Percentiles rank a stretch among this genome's conserved stretches.
These are phyloP conservation scores for Neospermospora avenae DNA, from an alignment of 2,329 filamentous ascomycete species.

Conservation along the genomic window DNA sequence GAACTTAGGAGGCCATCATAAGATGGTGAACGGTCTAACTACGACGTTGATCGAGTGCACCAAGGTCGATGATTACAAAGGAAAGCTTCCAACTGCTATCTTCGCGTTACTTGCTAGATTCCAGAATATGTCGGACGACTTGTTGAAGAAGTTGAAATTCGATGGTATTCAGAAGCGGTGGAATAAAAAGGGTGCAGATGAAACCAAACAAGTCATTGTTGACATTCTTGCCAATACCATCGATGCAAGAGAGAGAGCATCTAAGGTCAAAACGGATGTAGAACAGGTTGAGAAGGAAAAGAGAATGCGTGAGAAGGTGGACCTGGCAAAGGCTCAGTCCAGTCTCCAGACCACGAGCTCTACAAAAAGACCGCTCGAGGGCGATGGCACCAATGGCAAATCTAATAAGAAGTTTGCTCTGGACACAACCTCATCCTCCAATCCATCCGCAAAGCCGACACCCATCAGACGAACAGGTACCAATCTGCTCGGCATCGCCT, in stretches of 20 bases:
- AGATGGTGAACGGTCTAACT: conserved; percentile 52
- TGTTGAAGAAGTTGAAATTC: conserved; percentile 63
- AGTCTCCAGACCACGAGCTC: conserved; percentile 13
- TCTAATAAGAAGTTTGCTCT: conserved; percentile 35
- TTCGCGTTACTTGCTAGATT: conserved; percentile 57
- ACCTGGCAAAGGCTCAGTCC: conserved; percentile 25
- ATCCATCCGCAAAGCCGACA: conserved; percentile 22
- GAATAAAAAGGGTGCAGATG: conserved; percentile 59
- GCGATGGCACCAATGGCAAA: conserved; percentile 30
- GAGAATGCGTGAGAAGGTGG: conserved; percentile 27
- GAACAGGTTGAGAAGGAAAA: conserved; percentile 24
- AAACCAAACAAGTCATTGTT: conserved; percentile 58
- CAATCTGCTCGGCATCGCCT: conserved; percentile 32
- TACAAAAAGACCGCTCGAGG: conserved; percentile 34
- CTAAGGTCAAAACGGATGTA: conserved; percentile 45
- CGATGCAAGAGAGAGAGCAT: conserved; percentile 31
- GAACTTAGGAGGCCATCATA: conserved; percentile 56
- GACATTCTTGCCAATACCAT: conserved; percentile 46
- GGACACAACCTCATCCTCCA: conserved; percentile 29
- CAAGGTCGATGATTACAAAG: conserved; percentile 49
- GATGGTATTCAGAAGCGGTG: conserved; percentile 61
- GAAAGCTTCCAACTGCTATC: conserved; percentile 52
- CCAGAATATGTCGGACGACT: conserved; percentile 55
- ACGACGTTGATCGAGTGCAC: conserved; percentile 53
- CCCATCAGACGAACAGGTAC: conserved; percentile 27